Evolutionary conservation across 768 basidiomycete genomes (phyloP), one percentile per base, ranked within the genome.

Genomic region (Psilocybe tampanensis): DNA sequence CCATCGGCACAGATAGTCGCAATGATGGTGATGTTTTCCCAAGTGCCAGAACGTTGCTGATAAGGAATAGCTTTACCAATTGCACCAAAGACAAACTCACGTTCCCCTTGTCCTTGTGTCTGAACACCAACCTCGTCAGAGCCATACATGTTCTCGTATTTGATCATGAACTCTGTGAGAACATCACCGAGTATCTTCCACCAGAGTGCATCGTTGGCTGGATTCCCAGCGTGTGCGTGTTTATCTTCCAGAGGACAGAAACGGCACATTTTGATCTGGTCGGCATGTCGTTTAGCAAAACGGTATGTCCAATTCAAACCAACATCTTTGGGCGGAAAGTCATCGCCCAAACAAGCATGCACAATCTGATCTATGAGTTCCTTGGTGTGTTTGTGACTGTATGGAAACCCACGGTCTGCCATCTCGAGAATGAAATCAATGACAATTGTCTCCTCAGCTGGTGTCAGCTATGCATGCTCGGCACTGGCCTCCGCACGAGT

Each of bases 211-310:
- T 78, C 72, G 2, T 70, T 74, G 7, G 56, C 36, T 7, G 69
- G 66, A 54, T 80, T 81, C 8, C 75, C 73, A 17, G 74, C 75
- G 8, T 54, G 61, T 0, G 70, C 76, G 22, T 69, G 64, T 19
- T 69, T 66, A 17, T 58, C 58, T 21, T 81, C 76, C 0, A 80
- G 68, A 18, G 71, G 55, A 21, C 56, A 53, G 17, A 72, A 63
- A 66, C 72, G 71, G 36, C 63, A 72, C n/a, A 53, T 54, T n/a
- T 64, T 54, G 6, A 80, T 53, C 5, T 51, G 29, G 18, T 72
- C 55, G 1, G 49, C 45, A 55, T 80, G 68, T 52, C 66, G 64
- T 50, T 63, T 53, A 12, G 64, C 19, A 59, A 76, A 77, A 6
- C 64, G 58, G 18, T 59, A n/a, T 3, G 72, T 71, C 76, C 75